Evolutionary conservation across 1,284 basidiomycete genomes (phyloP).

Genomic region (Cutaneotrichosporon mucoides): DNA sequence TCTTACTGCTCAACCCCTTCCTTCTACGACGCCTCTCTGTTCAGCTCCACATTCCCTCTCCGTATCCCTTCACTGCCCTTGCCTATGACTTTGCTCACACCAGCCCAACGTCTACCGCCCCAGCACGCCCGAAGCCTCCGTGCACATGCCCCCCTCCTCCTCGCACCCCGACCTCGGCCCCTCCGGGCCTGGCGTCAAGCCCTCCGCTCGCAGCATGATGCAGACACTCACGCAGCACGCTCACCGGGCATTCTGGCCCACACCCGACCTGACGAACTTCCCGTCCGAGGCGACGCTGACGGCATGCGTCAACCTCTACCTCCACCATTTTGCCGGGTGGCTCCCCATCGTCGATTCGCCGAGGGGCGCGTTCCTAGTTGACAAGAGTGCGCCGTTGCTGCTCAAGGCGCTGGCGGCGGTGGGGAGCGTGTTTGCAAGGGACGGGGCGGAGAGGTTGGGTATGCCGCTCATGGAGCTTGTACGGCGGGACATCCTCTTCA

Average conservation of each 20-base stretch:
- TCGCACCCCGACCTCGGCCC: no score
- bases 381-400: constrained; percentile 18
- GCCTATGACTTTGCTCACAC: no score
- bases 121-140: no score
- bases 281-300: constrained; percentile 20
- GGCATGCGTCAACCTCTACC: constrained; percentile 23
- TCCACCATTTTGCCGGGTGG: constrained; percentile 22
- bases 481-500: constrained; percentile 20
- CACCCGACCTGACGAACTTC: constrained; percentile 11
- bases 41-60: no score
- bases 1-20: no score
- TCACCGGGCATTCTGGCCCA: constrained; percentile 20
- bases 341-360: constrained; percentile 18
- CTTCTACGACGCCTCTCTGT: no score
- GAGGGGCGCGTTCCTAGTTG: background rate
- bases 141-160: no score
- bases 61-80: no score
- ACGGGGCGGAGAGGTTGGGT: constrained; percentile 14
- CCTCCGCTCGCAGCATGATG: constrained; percentile 14
- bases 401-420: constrained; percentile 24
- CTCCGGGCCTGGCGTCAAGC: background rate
- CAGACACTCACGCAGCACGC: constrained; percentile 17
- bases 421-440: constrained; percentile 23
- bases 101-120: no score
- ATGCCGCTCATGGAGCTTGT: constrained; percentile 16